Evolutionary conservation across 208 protist species (phyloP), one percentile per base, ranked within the genome.

Genomic region (Trypanosoma boissoni): DNA sequence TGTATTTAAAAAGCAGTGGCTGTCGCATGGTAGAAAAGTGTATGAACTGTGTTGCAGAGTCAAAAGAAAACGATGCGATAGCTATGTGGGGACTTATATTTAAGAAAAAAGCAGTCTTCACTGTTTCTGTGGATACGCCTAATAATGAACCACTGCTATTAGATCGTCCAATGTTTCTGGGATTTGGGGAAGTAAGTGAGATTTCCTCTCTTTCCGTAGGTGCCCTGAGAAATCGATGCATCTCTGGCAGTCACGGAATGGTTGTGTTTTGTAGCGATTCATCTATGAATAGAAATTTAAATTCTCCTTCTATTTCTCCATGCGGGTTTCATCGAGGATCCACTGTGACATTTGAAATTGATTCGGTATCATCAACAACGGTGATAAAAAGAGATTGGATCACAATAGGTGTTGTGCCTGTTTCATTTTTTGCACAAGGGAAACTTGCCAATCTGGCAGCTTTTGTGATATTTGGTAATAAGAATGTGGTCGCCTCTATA

Each of bases 1-100:
- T 92, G 53, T 96, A 96, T 72, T 62, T 96, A 31, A 77, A 83
- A 59, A 92, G 84, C 61, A 76, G 68, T 36, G 83, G 81, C 28
- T 96, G 89, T 57, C 65, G 67, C 23, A 75, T 92, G 58, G 48
- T 52, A 7, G 79, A 91, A 64, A 79, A 79, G 50, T 57, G 74
- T 41, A 82, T 94, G 57, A 86, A 90, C 55, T 94, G 80, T 58
- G 68, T 84, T 29, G 84, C 76, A 12, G 80, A 83, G 59, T 71
- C 89, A 20, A 72, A 68, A 16, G 74, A 83, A 27, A 76, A 81
- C 39, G 79, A 86, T 63, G 78, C 79, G 2, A 67, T 96, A 32
- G 84, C 74, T n/a, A 75, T 83, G 24, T 96, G 89, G 86, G 89
- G 89, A 8, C 67, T 96, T 37, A 68, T 89, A 43, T 71, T 64